These are phyloP conservation scores for Fragaria ananassa DNA, from an alignment of 306 rosid genomes.

Conservation along the genomic window DNA sequence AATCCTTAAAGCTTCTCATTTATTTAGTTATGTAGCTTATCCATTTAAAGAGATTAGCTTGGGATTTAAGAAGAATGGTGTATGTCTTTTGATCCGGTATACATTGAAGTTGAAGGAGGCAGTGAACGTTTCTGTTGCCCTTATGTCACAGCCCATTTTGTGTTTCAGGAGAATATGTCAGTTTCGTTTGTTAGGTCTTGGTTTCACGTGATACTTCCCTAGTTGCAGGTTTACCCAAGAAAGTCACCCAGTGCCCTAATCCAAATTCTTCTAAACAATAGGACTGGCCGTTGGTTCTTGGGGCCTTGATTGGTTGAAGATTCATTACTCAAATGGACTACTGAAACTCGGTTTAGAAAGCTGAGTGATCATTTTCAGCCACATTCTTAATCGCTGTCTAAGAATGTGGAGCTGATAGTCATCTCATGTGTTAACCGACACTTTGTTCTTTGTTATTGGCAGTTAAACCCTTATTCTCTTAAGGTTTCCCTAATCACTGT, in stretches of 20 bases:
- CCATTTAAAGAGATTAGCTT: background rate
- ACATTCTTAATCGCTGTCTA: conserved; percentile 4
- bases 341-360: conserved; percentile 9
- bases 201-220: conserved; percentile 6
- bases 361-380: conserved; percentile 17
- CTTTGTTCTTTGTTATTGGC: conserved; percentile 13
- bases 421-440: conserved; percentile 17
- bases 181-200: background rate
- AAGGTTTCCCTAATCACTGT: conserved; percentile 9
- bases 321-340: conserved; percentile 9
- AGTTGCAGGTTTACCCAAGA: background rate
- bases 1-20: background rate
- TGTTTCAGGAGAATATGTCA: background rate
- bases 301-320: conserved; percentile 6
- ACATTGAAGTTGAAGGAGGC: conserved; percentile 4
- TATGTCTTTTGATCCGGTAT: background rate
- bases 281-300: conserved; percentile 14
- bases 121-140: conserved; percentile 20
- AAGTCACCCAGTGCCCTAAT: background rate
- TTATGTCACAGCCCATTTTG: background rate
- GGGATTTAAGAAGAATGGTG: background rate
- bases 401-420: background rate
- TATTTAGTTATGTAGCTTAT: conserved; percentile 8
- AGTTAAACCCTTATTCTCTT: conserved; percentile 9
- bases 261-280: conserved; percentile 2